Conservation (phyloP, 345 rosid genomes). For the Clausena lansium region DNA sequence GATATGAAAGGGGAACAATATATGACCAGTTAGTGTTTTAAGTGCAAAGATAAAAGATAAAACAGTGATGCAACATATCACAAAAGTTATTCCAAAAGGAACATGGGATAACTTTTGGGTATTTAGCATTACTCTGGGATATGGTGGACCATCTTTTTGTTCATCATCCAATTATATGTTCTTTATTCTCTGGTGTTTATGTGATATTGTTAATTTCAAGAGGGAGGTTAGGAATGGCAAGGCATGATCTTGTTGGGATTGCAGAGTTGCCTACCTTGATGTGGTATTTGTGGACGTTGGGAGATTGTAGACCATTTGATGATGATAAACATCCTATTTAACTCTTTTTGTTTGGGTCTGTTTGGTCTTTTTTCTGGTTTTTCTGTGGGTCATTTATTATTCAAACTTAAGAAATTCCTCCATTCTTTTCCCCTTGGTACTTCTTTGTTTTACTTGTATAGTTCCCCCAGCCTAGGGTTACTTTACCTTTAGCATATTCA, state of each 20-base stretch:
- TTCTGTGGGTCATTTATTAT: neutral
- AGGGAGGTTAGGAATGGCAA: neutral
- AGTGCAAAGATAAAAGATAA: too few species aligned
- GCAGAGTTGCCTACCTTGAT: neutral
- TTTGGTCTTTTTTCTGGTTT: neutral
- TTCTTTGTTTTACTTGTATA: neutral
- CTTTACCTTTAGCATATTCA: neutral
- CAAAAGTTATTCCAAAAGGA: neutral
- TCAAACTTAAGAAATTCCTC: neutral
- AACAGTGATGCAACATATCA: neutral
- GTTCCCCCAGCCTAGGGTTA: neutral
- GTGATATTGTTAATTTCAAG: neutral
- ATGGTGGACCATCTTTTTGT: neutral
- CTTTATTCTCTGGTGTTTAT: neutral
- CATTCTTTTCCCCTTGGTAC: neutral
- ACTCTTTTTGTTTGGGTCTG: neutral
- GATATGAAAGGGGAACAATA: neutral
- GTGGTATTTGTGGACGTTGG: neutral
- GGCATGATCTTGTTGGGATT: neutral
- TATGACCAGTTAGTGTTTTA: neutral
- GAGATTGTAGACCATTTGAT: neutral
- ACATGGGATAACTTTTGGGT: neutral
- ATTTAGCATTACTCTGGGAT: neutral
- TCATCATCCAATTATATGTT: neutral
- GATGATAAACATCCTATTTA: neutral